Percentiles rank a stretch among this genome's conserved stretches.
These are phyloP conservation scores for Sordariomycetes sp. DNA, from an alignment of 2,329 filamentous ascomycete genomes.

Conservation along the genomic window DNA sequence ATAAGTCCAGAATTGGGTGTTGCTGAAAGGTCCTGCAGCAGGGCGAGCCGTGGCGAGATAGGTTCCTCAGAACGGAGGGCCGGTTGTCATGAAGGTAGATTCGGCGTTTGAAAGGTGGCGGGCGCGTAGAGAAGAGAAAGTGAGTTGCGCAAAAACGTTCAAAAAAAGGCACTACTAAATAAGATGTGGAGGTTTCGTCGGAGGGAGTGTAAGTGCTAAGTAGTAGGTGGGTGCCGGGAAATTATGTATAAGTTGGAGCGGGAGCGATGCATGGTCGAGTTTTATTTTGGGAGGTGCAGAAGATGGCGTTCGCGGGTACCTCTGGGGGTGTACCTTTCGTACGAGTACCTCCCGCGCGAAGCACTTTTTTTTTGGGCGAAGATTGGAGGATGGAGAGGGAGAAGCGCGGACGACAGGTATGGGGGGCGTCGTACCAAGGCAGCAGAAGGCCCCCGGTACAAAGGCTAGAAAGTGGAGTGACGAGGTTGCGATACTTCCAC, in stretches of 20 bases:
- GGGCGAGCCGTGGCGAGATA: background rate
- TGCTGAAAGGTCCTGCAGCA: background rate
- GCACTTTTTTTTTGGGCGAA: background rate
- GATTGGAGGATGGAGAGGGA: background rate
- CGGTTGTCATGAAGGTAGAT: background rate
- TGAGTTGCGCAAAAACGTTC: background rate
- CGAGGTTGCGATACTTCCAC: background rate
- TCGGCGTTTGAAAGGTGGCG: background rate
- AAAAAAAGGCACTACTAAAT: background rate
- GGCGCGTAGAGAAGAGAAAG: background rate
- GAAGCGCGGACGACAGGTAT: background rate
- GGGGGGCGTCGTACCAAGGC: slow-evolving; percentile 1
- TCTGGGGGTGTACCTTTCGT: background rate
- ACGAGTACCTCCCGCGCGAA: background rate
- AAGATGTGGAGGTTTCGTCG: background rate
- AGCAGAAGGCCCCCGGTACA: background rate
- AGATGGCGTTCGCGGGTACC: slow-evolving; percentile 1
- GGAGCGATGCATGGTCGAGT: slow-evolving; percentile 1
- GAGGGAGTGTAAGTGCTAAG: background rate
- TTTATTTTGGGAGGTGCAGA: slow-evolving; percentile 2
- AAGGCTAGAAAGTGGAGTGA: background rate
- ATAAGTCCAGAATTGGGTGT: background rate
- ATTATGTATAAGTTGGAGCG: slow-evolving; percentile 4
- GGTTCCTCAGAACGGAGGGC: background rate
- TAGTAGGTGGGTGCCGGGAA: slow-evolving; percentile 3